These are phyloP conservation scores for Suillus fuscotomentosus DNA, from an alignment of 768 basidiomycete species.

Conservation along the genomic window DNA sequence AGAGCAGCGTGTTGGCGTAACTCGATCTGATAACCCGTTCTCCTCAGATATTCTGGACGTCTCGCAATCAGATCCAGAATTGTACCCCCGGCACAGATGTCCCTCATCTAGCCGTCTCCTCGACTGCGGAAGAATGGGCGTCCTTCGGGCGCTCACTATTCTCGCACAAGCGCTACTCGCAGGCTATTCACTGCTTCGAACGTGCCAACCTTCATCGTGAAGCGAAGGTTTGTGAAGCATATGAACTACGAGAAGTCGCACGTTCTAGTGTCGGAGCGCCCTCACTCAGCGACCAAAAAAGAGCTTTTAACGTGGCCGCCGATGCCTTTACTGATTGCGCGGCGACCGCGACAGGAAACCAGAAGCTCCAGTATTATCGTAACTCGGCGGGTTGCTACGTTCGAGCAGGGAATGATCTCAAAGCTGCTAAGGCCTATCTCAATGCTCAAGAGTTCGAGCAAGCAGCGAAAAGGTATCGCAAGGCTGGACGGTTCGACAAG, in stretches of 20 bases:
- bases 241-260: constrained; percentile 53
- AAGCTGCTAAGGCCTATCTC: constrained; percentile 46
- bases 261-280: constrained; percentile 29
- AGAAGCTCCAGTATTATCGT: constrained; percentile 36
- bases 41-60: constrained; percentile 56
- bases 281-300: constrained; percentile 21
- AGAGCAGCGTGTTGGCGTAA: not conserved
- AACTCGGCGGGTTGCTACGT: constrained; percentile 49
- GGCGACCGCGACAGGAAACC: constrained; percentile 25
- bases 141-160: constrained; percentile 42
- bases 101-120: constrained; percentile 53
- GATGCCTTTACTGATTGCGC: constrained; percentile 48
- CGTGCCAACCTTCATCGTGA: constrained; percentile 44
- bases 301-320: constrained; percentile 46
- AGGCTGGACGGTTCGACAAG: constrained; percentile 50
- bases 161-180: constrained; percentile 33
- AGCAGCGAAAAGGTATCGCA: constrained; percentile 48
- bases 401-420: constrained; percentile 33
- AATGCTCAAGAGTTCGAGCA: constrained; percentile 41
- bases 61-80: constrained; percentile 42
- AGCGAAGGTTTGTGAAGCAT: constrained; percentile 48
- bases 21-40: not conserved
- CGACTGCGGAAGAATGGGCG: constrained; percentile 48
- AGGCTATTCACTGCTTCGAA: constrained; percentile 55
- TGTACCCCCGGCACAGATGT: constrained; percentile 50